Conservation (phyloP, 2,329 filamentous ascomycete genomes). For the Hyphodiscus sp. region DNA sequence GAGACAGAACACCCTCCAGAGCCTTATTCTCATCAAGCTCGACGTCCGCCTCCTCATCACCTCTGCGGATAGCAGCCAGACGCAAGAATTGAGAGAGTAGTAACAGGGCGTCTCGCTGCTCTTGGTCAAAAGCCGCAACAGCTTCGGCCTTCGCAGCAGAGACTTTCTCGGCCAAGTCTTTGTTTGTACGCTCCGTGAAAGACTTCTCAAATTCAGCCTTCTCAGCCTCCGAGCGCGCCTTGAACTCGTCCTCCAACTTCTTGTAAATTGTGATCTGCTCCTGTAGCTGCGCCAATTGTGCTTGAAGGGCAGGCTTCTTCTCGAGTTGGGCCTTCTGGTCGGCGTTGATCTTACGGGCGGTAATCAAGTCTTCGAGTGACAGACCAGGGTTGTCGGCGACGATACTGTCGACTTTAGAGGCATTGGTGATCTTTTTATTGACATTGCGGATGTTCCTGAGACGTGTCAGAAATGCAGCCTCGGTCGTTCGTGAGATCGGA, state of each 20-base stretch:
- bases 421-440: constrained; percentile 84
- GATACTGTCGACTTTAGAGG: constrained; percentile 64
- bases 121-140: constrained; percentile 45
- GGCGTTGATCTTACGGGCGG: constrained; percentile 66
- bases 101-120: constrained; percentile 59
- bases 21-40: constrained; percentile 68
- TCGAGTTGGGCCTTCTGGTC: constrained; percentile 72
- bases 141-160: constrained; percentile 47
- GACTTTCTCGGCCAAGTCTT: constrained; percentile 41
- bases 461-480: neutral
- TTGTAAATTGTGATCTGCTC: constrained; percentile 69
- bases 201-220: constrained; percentile 55
- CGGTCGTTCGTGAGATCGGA: constrained; percentile 4
- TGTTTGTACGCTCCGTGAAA: constrained; percentile 42
- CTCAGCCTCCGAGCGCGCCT: constrained; percentile 49
- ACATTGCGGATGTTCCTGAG: constrained; percentile 80
- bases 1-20: constrained; percentile 71
- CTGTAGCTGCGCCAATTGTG: constrained; percentile 62
- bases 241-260: constrained; percentile 69
- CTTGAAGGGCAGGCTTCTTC: constrained; percentile 68
- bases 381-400: constrained; percentile 64
- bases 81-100: constrained; percentile 74
- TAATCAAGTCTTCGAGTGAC: constrained; percentile 66
- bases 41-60: constrained; percentile 59
- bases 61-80: constrained; percentile 68